These are phyloP conservation scores for Canavalia ensiformis DNA, from an alignment of 306 rosid species.

Conservation along the genomic window DNA sequence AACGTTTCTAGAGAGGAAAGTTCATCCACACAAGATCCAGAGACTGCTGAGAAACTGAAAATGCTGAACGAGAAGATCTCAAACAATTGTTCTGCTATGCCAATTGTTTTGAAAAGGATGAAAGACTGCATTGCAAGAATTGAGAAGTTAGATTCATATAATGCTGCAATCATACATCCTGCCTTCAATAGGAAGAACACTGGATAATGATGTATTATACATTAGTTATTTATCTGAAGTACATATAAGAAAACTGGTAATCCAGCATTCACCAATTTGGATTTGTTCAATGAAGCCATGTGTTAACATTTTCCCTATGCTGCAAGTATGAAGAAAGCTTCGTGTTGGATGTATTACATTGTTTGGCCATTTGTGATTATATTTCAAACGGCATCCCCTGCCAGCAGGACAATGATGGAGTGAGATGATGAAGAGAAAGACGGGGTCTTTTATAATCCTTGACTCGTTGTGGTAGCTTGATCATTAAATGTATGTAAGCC, in stretches of 20 bases:
- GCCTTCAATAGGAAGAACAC: conserved; percentile 69
- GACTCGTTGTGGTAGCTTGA: not conserved
- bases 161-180: conserved; percentile 61
- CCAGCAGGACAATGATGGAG: conserved; percentile 27
- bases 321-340: conserved; percentile 37
- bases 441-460: conserved; percentile 30
- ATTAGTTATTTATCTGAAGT: conserved; percentile 23
- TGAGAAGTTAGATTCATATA: conserved; percentile 72
- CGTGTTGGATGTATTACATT: conserved; percentile 15
- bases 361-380: conserved; percentile 38
- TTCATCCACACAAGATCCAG: conserved; percentile 50
- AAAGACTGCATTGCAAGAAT: conserved; percentile 75
- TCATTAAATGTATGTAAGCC: conserved; percentile 19
- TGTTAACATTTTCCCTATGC: conserved; percentile 28
- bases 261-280: conserved; percentile 29
- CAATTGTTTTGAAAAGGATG: conserved; percentile 76
- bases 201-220: conserved; percentile 47
- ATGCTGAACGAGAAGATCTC: conserved; percentile 74
- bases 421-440: conserved; percentile 18
- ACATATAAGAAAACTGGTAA: conserved; percentile 24
- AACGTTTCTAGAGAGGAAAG: conserved; percentile 47
- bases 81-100: conserved; percentile 67
- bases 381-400: conserved; percentile 27
- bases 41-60: conserved; percentile 62
- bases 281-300: conserved; percentile 31